phyloP scores from a whole-genome alignment of 768 basidiomycete genomes.

The Serpula lacrymans region DNA sequence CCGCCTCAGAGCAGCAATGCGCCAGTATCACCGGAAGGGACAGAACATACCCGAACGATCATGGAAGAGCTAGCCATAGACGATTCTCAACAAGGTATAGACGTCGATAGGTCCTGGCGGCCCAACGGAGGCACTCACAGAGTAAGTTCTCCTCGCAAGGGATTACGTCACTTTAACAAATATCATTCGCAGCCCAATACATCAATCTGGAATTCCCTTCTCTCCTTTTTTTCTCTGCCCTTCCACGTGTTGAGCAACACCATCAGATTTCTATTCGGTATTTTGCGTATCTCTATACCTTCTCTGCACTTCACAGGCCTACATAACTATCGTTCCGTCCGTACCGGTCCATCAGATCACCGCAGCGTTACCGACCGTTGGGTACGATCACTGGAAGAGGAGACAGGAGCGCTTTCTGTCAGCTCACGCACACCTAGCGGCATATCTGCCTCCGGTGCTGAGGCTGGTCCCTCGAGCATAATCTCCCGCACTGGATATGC shows the following conservation, averaged over 20 bases:
- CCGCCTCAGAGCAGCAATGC: constrained; percentile 12
- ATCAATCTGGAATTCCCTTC: constrained; percentile 34
- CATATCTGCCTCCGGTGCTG: constrained; percentile 34
- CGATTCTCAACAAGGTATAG: constrained; percentile 39
- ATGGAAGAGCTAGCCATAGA: constrained; percentile 49
- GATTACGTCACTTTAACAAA: constrained; percentile 1
- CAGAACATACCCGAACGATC: constrained; percentile 9
- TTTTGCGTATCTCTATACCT: constrained; percentile 68
- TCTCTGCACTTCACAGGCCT: constrained; percentile 48
- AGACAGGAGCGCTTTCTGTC: constrained; percentile 71
- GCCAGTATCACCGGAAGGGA: constrained; percentile 8
- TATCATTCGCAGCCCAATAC: constrained; percentile 8
- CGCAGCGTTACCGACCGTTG: constrained; percentile 68
- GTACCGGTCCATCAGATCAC: constrained; percentile 35
- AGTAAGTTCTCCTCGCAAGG: constrained; percentile 2
- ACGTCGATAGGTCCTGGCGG: constrained; percentile 16
- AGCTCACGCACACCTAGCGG: constrained; percentile 37
- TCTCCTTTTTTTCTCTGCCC: constrained; percentile 55
- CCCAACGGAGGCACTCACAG: constrained; percentile 12
- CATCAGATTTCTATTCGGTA: constrained; percentile 61
- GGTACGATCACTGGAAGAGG: constrained; percentile 79
- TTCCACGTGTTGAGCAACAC: constrained; percentile 56
- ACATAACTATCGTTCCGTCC: constrained; percentile 42
- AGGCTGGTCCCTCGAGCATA: constrained; percentile 43
- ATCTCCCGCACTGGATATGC: constrained; percentile 31